phyloP scores from a whole-genome alignment of 441 rosid species.

The Euphorbia celastroides region DNA sequence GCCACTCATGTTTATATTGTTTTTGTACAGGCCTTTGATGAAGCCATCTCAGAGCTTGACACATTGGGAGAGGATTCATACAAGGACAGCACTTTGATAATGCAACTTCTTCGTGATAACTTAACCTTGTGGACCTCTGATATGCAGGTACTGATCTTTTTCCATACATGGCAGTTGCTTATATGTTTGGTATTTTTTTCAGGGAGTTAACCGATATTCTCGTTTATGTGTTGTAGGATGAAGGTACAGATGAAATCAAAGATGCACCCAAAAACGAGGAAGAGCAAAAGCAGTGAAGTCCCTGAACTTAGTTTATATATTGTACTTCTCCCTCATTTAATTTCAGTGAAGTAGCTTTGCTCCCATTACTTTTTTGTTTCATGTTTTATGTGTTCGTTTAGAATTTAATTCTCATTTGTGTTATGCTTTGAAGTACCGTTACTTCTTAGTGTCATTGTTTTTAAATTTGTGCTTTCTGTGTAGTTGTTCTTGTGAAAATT shows the following conservation, averaged over 20 bases:
- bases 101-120: constrained; percentile 78
- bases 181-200: too few relatives aligned
- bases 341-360: constrained; percentile 31
- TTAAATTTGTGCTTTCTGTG: constrained; percentile 15
- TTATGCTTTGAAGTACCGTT: constrained; percentile 4
- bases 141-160: constrained; percentile 43
- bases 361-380: constrained; percentile 9
- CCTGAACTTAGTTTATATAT: constrained; percentile 3
- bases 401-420: constrained; percentile 10
- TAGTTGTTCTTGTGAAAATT: constrained; percentile 26
- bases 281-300: constrained; percentile 34
- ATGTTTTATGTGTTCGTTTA: background rate
- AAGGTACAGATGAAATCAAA: constrained; percentile 44
- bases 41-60: constrained; percentile 66
- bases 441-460: constrained; percentile 9
- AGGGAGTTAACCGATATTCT: constrained; percentile 9
- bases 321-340: constrained; percentile 33
- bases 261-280: constrained; percentile 39
- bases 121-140: constrained; percentile 77
- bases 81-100: constrained; percentile 74
- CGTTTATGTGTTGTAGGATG: constrained; percentile 25
- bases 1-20: background rate
- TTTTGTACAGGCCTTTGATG: constrained; percentile 52
- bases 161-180: background rate
- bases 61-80: constrained; percentile 69